Evolutionary conservation across 1,284 basidiomycete species (phyloP).

Genomic region (Cutaneotrichosporon sp.): DNA sequence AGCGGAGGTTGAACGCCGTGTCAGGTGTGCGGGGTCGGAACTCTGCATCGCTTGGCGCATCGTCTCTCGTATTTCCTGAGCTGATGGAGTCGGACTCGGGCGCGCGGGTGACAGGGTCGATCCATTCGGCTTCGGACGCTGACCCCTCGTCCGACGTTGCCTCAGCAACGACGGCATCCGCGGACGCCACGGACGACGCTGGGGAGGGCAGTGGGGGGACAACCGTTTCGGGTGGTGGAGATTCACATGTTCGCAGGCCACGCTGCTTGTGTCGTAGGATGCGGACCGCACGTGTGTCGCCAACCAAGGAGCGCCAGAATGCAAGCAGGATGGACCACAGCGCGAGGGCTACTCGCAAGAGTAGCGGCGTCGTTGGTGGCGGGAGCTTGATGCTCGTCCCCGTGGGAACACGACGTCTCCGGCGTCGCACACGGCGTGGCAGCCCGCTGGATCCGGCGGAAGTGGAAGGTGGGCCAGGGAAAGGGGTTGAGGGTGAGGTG

Average conservation of each 20-base stretch:
- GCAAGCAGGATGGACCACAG: conserved; percentile 42
- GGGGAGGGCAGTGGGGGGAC: not conserved
- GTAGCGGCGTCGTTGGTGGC: conserved; percentile 38
- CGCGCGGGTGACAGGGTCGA: conserved; percentile 45
- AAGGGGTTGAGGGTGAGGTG: not conserved
- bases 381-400: conserved; percentile 37
- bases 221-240: not conserved
- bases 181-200: not conserved
- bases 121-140: conserved; percentile 29
- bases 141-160: conserved; percentile 13
- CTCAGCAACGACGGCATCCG: not conserved
- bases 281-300: conserved; percentile 39
- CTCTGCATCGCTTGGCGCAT: conserved; percentile 23
- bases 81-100: conserved; percentile 13
- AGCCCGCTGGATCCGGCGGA: no score
- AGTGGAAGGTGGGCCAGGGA: no score
- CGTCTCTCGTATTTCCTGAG: not conserved
- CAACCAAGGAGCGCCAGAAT: conserved; percentile 43
- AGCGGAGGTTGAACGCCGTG: conserved; percentile 28
- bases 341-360: conserved; percentile 37
- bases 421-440: not conserved
- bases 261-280: conserved; percentile 11
- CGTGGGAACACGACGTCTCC: conserved; percentile 13
- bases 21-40: conserved; percentile 19
- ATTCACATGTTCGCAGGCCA: not conserved